Conservation (phyloP, 345 rosid species). For the Aethionema arabicum region DNA sequence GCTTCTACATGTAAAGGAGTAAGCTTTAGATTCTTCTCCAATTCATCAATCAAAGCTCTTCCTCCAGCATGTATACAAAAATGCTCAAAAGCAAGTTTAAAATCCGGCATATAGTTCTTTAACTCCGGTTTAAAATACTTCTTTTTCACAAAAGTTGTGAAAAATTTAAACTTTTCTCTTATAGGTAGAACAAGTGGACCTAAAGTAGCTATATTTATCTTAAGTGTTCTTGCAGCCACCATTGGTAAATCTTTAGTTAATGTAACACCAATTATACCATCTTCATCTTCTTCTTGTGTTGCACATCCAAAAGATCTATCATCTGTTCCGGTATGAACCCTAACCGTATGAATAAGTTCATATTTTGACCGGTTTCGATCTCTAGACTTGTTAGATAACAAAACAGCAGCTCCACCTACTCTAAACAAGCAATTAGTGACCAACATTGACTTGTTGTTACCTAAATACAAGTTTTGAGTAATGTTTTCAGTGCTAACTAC, state of each 20-base stretch:
- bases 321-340: conserved; percentile 62
- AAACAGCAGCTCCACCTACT: conserved; percentile 54
- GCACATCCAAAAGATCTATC: conserved; percentile 56
- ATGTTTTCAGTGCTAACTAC: conserved; percentile 63
- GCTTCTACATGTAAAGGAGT: conserved; percentile 65
- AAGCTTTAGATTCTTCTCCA: conserved; percentile 56
- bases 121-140: conserved; percentile 46
- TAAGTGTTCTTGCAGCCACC: conserved; percentile 61
- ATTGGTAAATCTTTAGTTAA: conserved; percentile 65
- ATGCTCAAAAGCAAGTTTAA: conserved; percentile 72
- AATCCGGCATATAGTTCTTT: conserved; percentile 59
- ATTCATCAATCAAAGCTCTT: conserved; percentile 61
- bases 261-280: conserved; percentile 44
- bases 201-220: conserved; percentile 56
- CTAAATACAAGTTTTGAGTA: conserved; percentile 46
- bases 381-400: conserved; percentile 50
- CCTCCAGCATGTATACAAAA: conserved; percentile 75
- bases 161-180: conserved; percentile 58
- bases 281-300: conserved; percentile 57
- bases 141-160: conserved; percentile 41
- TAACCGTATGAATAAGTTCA: conserved; percentile 52
- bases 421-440: conserved; percentile 59
- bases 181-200: conserved; percentile 68
- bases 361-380: conserved; percentile 51
- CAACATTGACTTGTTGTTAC: conserved; percentile 59